Evolutionary conservation across 192 early-diverging fungal species (phyloP).

Genomic region (Pilobolus umbonatus): DNA sequence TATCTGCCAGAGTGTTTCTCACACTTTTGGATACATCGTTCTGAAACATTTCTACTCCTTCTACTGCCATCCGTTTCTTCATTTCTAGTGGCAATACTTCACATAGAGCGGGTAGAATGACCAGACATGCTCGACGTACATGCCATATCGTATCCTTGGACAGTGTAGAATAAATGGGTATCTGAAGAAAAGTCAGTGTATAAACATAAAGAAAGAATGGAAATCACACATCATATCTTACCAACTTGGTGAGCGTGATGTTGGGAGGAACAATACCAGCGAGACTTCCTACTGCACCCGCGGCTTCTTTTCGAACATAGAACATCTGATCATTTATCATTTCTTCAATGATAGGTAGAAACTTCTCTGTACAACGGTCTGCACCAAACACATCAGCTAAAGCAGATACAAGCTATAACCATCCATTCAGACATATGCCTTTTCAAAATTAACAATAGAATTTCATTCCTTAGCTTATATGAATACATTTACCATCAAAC

Average conservation of each 20-base stretch:
- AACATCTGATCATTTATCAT: constrained; percentile 43
- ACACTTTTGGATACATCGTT: constrained; percentile 53
- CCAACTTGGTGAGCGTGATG: constrained; percentile 31
- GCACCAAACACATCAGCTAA: constrained; percentile 43
- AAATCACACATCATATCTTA: constrained; percentile 15
- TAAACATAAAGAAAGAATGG: background rate
- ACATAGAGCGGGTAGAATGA: constrained; percentile 43
- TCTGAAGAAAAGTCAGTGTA: no score
- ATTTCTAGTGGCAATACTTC: constrained; percentile 42
- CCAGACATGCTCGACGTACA: constrained; percentile 50
- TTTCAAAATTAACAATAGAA: background rate
- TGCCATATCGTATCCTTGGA: constrained; percentile 55
- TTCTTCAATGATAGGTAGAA: constrained; percentile 47
- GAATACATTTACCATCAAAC: constrained; percentile 27
- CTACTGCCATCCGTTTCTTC: constrained; percentile 37
- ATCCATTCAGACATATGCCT: no score
- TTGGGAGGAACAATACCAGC: constrained; percentile 29
- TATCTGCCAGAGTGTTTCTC: constrained; percentile 47
- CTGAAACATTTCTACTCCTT: constrained; percentile 45
- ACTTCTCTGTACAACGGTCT: constrained; percentile 36
- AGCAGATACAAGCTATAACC: constrained; percentile 43
- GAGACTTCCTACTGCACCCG: constrained; percentile 39
- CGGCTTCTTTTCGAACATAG: constrained; percentile 55
- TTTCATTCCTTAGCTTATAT: background rate
- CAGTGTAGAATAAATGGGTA: constrained; percentile 50